These are phyloP conservation scores for Cyberlindnera lachancei DNA, from an alignment of 805 yeast genomes.

Conservation along the genomic window DNA sequence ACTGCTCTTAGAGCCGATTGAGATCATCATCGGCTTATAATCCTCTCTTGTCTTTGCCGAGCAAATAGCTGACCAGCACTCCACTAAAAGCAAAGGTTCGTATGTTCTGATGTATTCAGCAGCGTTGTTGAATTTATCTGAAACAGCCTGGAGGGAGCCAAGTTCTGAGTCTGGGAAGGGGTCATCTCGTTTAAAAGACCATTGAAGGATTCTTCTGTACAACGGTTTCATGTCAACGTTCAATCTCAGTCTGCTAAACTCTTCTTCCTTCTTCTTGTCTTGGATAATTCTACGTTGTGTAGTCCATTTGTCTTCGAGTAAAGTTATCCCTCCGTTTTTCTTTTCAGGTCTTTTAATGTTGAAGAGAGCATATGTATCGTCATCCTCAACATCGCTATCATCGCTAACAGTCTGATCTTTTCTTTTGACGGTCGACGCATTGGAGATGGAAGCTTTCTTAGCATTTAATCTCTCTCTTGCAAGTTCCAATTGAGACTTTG, in stretches of 20 bases:
- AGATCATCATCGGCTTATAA: constrained; percentile 50
- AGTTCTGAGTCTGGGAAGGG: constrained; percentile 53
- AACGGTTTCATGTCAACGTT: constrained; percentile 74
- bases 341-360: constrained; percentile 24
- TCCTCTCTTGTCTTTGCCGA: constrained; percentile 58
- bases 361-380: constrained; percentile 24
- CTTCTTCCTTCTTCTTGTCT: constrained; percentile 51
- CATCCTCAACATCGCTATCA: constrained; percentile 28
- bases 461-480: constrained; percentile 27
- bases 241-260: constrained; percentile 69
- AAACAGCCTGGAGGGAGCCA: constrained; percentile 30
- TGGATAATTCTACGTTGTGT: constrained; percentile 25
- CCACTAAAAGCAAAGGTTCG: constrained; percentile 77
- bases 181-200: constrained; percentile 60
- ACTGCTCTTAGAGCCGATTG: constrained; percentile 72
- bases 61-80: constrained; percentile 89
- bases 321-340: constrained; percentile 24
- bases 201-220: constrained; percentile 57
- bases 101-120: constrained; percentile 62
- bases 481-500: constrained; percentile 29
- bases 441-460: constrained; percentile 30
- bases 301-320: constrained; percentile 24
- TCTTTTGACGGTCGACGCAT: constrained; percentile 24
- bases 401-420: constrained; percentile 4
- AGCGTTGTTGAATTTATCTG: constrained; percentile 47